phyloP scores from a whole-genome alignment of 306 rosid genomes.

The Prunus kanzakura region DNA sequence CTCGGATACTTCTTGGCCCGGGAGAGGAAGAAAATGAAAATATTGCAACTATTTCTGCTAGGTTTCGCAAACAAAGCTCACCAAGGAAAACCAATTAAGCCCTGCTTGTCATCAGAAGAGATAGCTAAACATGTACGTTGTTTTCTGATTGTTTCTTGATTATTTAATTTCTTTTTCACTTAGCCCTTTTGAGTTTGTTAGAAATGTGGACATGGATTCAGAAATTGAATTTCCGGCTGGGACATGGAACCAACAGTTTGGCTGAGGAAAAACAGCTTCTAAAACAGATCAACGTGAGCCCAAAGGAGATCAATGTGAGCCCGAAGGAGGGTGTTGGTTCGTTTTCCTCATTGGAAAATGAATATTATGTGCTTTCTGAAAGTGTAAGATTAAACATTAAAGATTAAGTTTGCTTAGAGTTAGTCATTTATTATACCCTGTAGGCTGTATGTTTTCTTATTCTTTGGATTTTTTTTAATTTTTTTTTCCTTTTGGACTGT shows the following conservation, averaged over 20 bases:
- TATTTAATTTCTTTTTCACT: background rate
- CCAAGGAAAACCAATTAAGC: conserved; percentile 1
- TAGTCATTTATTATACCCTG: background rate
- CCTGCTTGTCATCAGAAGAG: conserved; percentile 19
- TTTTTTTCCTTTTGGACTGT: background rate
- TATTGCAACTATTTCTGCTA: conserved; percentile 12
- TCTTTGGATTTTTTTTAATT: background rate
- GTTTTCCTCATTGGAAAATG: background rate
- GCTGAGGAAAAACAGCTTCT: conserved; percentile 32
- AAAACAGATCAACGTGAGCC: conserved; percentile 20
- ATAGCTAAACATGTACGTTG: conserved; percentile 15
- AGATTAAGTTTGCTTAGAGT: background rate
- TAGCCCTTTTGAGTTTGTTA: background rate
- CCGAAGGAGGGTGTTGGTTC: background rate
- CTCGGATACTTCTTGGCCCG: background rate
- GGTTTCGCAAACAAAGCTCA: conserved; percentile 20
- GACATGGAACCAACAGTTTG: conserved; percentile 23
- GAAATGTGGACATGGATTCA: conserved; percentile 5
- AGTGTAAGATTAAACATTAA: background rate
- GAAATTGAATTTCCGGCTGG: conserved; percentile 29
- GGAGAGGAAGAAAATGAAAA: background rate
- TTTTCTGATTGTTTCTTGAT: no score
- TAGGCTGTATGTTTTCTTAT: background rate
- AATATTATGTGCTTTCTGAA: background rate
- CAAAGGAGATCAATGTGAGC: background rate